These are phyloP conservation scores for Microsporum ferrugineum DNA, from an alignment of 2,329 filamentous ascomycete genomes.

Conservation along the genomic window DNA sequence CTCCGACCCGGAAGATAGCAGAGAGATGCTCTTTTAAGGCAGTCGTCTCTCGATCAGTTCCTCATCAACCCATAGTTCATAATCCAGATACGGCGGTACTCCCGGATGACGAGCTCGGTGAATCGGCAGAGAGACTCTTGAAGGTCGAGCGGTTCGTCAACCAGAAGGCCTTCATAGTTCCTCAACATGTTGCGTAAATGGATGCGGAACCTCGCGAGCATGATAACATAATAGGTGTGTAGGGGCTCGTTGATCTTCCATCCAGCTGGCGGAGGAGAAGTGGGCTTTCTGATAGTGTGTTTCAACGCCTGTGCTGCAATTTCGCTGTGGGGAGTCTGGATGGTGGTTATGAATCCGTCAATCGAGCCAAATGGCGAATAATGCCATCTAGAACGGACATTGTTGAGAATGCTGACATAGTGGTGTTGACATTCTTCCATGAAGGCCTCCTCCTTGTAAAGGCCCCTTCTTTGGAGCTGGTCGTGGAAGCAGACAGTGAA, in stretches of 20 bases:
- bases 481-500: slow-evolving; percentile 11
- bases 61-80: slow-evolving; percentile 9
- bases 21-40: background rate
- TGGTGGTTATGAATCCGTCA: slow-evolving; percentile 10
- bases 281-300: slow-evolving; percentile 7
- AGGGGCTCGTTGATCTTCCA: slow-evolving; percentile 11
- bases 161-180: background rate
- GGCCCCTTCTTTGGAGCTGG: slow-evolving; percentile 3
- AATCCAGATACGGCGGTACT: slow-evolving; percentile 15
- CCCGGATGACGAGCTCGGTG: slow-evolving; percentile 11
- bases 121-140: slow-evolving; percentile 7
- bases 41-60: background rate
- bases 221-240: slow-evolving; percentile 14
- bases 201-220: slow-evolving; percentile 13
- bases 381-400: slow-evolving; percentile 14
- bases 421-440: slow-evolving; percentile 13
- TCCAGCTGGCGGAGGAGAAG: slow-evolving; percentile 10
- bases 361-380: slow-evolving; percentile 10
- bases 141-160: slow-evolving; percentile 1
- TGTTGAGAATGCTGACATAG: slow-evolving; percentile 13
- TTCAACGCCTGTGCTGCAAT: slow-evolving; percentile 10
- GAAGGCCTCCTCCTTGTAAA: slow-evolving; percentile 5
- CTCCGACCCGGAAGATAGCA: background rate
- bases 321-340: slow-evolving; percentile 8
- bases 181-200: slow-evolving; percentile 8